A percentile compares a stretch with the other conserved stretches of the same genome.
Evolutionary conservation across 108 stramenopile species (phyloP).

Genomic region (Nannochloropsis salina): DNA sequence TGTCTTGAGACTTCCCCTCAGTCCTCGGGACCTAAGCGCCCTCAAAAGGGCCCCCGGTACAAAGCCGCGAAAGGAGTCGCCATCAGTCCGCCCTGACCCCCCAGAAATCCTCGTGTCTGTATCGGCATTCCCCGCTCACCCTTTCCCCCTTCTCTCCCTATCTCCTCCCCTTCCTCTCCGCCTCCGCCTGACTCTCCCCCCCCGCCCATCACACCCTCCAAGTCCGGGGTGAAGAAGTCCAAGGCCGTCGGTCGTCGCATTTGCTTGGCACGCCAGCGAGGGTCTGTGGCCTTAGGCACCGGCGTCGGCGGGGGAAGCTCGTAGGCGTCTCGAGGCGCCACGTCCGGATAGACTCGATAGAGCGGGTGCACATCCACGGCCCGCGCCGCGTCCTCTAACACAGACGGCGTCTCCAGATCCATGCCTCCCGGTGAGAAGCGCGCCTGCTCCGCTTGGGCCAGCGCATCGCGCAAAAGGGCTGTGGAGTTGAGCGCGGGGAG

Average conservation of each 20-base stretch:
- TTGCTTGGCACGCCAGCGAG: slow-evolving; percentile 19
- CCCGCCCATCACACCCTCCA: background rate
- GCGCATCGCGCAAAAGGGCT: background rate
- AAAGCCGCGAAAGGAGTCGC: background rate
- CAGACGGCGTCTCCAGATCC: background rate
- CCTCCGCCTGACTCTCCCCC: background rate
- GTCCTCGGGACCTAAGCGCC: background rate
- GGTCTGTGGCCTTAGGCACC: background rate
- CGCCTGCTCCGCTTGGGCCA: background rate
- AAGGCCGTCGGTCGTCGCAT: background rate
- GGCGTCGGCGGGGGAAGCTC: background rate
- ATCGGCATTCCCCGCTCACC: background rate
- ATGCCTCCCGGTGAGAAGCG: background rate
- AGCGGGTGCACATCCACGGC: background rate
- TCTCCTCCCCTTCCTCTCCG: background rate
- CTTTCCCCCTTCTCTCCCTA: background rate
- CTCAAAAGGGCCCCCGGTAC: background rate
- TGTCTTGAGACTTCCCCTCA: no score
- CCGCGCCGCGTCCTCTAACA: background rate
- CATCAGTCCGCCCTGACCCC: background rate
- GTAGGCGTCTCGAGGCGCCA: background rate
- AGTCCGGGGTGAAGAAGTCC: background rate
- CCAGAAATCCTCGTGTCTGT: background rate
- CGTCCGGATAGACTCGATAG: background rate
- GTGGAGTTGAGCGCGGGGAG: background rate